Conservation (phyloP, 345 rosid species). For the Durio zibethinus region DNA sequence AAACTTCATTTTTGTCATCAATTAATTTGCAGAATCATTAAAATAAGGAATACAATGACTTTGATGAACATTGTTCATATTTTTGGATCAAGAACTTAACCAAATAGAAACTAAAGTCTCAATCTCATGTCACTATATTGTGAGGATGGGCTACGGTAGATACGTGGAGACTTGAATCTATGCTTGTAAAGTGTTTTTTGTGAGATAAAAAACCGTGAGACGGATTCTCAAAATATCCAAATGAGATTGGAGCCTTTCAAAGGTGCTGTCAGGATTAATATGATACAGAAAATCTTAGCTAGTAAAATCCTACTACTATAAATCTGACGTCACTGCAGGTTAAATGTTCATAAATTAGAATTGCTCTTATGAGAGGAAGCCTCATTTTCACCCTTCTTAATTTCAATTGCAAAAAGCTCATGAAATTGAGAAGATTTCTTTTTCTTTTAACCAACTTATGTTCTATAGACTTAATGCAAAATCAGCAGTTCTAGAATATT, state of each 20-base stretch:
- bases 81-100: constrained; percentile 51
- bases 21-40: constrained; percentile 18
- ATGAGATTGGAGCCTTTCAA: too few relatives aligned
- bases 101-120: too few relatives aligned
- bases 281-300: constrained; percentile 17
- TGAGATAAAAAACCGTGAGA: too few relatives aligned
- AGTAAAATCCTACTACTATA: background rate
- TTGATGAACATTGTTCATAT: constrained; percentile 37
- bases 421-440: background rate
- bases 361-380: background rate
- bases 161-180: too few relatives aligned
- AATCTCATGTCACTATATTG: too few relatives aligned
- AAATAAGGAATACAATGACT: constrained; percentile 22
- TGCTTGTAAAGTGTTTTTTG: too few relatives aligned
- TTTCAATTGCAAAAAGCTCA: background rate
- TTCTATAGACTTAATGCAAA: background rate
- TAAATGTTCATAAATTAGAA: background rate
- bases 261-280: constrained; percentile 15
- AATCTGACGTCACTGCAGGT: background rate
- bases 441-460: background rate
- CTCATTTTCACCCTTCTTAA: background rate
- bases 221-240: too few relatives aligned
- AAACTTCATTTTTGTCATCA: constrained; percentile 25
- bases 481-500: background rate
- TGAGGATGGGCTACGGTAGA: too few relatives aligned